Conservation (phyloP, 352 stramenopile genomes). For the Plasmopara muralis region DNA sequence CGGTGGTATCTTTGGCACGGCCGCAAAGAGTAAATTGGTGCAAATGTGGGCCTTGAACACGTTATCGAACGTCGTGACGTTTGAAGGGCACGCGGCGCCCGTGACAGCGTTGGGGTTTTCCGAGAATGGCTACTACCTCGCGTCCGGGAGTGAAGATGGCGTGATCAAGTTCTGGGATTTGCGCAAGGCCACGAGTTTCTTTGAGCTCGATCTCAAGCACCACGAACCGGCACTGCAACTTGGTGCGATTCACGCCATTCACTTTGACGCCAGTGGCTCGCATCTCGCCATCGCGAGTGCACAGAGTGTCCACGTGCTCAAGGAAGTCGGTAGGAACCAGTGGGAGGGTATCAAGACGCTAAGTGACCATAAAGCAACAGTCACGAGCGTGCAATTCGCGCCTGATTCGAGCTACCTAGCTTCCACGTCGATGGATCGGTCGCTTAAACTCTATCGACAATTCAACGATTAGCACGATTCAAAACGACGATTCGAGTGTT, state of each 20-base stretch:
- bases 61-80: conserved; percentile 74
- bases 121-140: conserved; percentile 95
- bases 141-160: conserved; percentile 69
- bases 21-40: conserved; percentile 58
- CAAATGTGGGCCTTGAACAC: conserved; percentile 92
- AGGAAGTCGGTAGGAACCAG: conserved; percentile 56
- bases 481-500: neutral
- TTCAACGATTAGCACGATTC: neutral
- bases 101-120: conserved; percentile 86
- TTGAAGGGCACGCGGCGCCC: conserved; percentile 71
- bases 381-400: conserved; percentile 56
- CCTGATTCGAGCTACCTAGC: conserved; percentile 56
- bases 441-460: conserved; percentile 73
- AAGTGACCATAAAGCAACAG: conserved; percentile 57
- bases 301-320: conserved; percentile 40
- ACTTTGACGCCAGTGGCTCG: conserved; percentile 55
- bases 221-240: conserved; percentile 30
- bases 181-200: conserved; percentile 83
- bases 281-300: conserved; percentile 47
- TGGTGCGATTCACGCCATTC: conserved; percentile 41
- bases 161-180: conserved; percentile 92
- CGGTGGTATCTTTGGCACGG: conserved; percentile 88
- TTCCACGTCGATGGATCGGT: conserved; percentile 67
- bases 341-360: conserved; percentile 61
- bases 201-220: conserved; percentile 48